phyloP scores from a whole-genome alignment of 805 yeast species.

The Aciculoconidium aculeatum region DNA sequence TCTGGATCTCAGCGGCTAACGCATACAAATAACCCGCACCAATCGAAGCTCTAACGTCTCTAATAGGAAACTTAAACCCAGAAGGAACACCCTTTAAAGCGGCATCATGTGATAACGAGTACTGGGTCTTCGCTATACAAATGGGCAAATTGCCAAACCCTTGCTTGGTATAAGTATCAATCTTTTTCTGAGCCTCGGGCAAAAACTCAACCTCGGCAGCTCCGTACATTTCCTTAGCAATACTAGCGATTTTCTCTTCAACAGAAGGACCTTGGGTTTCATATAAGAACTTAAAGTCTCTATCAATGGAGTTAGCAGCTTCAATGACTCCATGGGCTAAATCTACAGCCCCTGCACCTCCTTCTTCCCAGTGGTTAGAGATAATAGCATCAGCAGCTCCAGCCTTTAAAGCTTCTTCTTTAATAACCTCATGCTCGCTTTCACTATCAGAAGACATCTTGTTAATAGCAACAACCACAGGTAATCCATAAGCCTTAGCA shows the following conservation, averaged over 20 bases:
- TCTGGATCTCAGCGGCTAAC: slow-evolving; percentile 79
- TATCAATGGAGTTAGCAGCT: slow-evolving; percentile 46
- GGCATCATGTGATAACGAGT: slow-evolving; percentile 79
- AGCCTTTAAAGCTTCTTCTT: slow-evolving; percentile 61
- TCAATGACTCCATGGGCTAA: slow-evolving; percentile 66
- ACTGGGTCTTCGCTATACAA: slow-evolving; percentile 83
- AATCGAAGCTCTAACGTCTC: slow-evolving; percentile 71
- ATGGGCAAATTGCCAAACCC: slow-evolving; percentile 76
- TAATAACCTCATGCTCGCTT: slow-evolving; percentile 63
- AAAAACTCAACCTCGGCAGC: slow-evolving; percentile 66
- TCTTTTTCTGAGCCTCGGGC: slow-evolving; percentile 64
- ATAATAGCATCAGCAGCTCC: slow-evolving; percentile 78
- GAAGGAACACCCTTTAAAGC: slow-evolving; percentile 78
- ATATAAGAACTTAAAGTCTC: slow-evolving; percentile 50
- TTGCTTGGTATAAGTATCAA: slow-evolving; percentile 61
- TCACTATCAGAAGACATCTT: slow-evolving; percentile 70
- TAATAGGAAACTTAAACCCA: slow-evolving; percentile 72
- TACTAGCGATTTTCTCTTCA: slow-evolving; percentile 60
- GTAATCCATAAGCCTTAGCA: slow-evolving; percentile 66
- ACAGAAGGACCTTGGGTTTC: slow-evolving; percentile 52
- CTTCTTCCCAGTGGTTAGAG: slow-evolving; percentile 83
- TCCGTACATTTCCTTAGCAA: slow-evolving; percentile 75
- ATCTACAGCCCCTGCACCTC: slow-evolving; percentile 75
- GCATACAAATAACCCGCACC: slow-evolving; percentile 87
- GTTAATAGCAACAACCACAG: slow-evolving; percentile 79